phyloP scores from a whole-genome alignment of 2,329 filamentous ascomycete species.

The Fusarium sp. region DNA sequence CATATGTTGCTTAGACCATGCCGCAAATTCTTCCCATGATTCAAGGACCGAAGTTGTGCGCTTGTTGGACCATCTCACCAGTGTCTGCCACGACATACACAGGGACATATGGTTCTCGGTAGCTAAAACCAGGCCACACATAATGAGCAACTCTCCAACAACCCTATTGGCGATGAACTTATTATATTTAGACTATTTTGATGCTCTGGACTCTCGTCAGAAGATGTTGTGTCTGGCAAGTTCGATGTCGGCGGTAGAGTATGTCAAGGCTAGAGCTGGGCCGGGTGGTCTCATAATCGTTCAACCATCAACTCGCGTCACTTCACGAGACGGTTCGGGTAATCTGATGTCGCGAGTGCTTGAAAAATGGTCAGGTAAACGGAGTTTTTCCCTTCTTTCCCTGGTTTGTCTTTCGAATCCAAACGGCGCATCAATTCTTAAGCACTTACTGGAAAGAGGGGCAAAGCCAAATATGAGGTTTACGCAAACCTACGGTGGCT shows the following conservation, averaged over 20 bases:
- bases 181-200: rapidly evolving
- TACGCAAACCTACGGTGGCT: too few relatives aligned
- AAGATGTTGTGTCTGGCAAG: background rate
- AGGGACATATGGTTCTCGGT: background rate
- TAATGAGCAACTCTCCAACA: background rate
- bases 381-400: background rate
- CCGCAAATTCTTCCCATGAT: rapidly evolving
- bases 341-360: background rate
- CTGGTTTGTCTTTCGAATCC: rapidly evolving
- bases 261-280: background rate
- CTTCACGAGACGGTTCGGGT: rapidly evolving
- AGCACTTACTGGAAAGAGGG: background rate
- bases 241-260: background rate
- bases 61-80: slow-evolving; percentile 1
- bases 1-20: rapidly evolving
- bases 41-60: background rate
- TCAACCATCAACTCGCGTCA: rapidly evolving
- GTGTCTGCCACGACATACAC: rapidly evolving
- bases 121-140: too few relatives aligned
- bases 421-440: background rate
- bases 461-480: background rate
- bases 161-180: rapidly evolving
- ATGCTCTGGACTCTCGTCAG: background rate
- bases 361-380: too few relatives aligned
- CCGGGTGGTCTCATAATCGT: background rate